Evolutionary conservation across 202 grass and related monocot species (phyloP).

Genomic region (Bolboschoenoplectus hybrid): DNA sequence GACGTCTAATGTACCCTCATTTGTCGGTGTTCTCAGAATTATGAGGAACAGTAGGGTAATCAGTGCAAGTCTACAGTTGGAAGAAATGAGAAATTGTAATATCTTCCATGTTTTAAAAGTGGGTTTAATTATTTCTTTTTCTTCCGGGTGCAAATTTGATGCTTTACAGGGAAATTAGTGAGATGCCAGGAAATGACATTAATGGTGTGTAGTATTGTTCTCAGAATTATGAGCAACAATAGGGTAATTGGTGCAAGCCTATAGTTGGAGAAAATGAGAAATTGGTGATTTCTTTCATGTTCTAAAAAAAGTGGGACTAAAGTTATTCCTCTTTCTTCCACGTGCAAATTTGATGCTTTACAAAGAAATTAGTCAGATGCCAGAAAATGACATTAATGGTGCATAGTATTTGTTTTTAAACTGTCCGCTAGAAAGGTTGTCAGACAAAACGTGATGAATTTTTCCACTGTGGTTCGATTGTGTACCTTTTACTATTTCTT

Average conservation of each 20-base stretch:
- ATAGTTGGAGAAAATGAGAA: not conserved
- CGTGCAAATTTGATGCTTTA: not conserved
- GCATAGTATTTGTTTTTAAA: too few relatives aligned
- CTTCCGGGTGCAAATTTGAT: not conserved
- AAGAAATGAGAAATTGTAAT: not conserved
- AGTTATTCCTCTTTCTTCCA: too few relatives aligned
- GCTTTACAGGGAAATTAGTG: not conserved
- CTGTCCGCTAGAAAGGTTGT: too few relatives aligned
- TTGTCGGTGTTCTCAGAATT: not conserved
- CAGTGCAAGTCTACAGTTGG: not conserved
- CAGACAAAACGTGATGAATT: not conserved
- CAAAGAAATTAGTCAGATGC: not conserved
- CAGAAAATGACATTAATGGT: not conserved
- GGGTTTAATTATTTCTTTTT: too few relatives aligned
- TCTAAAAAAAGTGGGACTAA: too few relatives aligned
- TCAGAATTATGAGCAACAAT: too few relatives aligned
- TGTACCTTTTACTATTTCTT: not conserved
- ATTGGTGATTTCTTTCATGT: not conserved
- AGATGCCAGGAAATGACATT: too few relatives aligned
- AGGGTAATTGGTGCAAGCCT: not conserved
- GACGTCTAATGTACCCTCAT: too few relatives aligned
- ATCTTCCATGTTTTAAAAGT: not conserved
- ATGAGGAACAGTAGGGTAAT: not conserved
- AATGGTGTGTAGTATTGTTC: too few relatives aligned
- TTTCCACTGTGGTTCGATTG: too few relatives aligned